Evolutionary conservation across 306 rosid species (phyloP), one percentile per base, ranked within the genome.

Genomic region (Datisca glomerata): DNA sequence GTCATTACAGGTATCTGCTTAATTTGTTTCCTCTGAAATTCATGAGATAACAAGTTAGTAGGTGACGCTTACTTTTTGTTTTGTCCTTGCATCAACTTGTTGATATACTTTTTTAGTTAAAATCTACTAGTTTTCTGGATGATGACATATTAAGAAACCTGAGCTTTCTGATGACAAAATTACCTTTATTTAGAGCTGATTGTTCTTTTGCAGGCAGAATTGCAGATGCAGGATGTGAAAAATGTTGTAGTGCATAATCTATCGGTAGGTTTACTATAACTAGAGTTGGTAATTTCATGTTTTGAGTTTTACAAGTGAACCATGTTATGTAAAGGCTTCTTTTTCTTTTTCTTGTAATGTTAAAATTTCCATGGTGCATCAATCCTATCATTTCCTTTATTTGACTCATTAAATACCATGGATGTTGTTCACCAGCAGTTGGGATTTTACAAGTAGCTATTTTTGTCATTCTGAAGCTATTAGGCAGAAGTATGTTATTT

Each of bases 151-250:
- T n/a, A n/a, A n/a, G n/a, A n/a, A n/a, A n/a, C n/a, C n/a, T n/a
- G n/a, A n/a, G 36, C 36, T 31, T 12, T 31, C n/a, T 31, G 3
- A 5, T 8, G 36, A 0, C 36, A 31, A 8, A 31, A 31, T 31
- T n/a, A n/a, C 36, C 36, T 31, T 12, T 31, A 8, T 31, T 31
- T 14, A 31, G 36, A 8, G 36, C 4, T 8, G n/a, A 8, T 31
- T 11, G 13, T 31, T 31, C 13, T 11, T 31, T 31, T 23, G 41
- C 85, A 87, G 97, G 94, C 97, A 12, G 97, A 87, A 51, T 39
- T 87, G 70, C 82, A 45, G 76, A 82, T 87, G 97, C 93, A 87
- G 64, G 97, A 87, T 29, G 83, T 69, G 22, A 79, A 69, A 65
- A 74, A 79, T 46, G 93, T 87, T 6, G 52, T 77, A 20, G 93